Evolutionary conservation across 2,329 filamentous ascomycete species (phyloP).

Genomic region (Rachicladosporium sp.): DNA sequence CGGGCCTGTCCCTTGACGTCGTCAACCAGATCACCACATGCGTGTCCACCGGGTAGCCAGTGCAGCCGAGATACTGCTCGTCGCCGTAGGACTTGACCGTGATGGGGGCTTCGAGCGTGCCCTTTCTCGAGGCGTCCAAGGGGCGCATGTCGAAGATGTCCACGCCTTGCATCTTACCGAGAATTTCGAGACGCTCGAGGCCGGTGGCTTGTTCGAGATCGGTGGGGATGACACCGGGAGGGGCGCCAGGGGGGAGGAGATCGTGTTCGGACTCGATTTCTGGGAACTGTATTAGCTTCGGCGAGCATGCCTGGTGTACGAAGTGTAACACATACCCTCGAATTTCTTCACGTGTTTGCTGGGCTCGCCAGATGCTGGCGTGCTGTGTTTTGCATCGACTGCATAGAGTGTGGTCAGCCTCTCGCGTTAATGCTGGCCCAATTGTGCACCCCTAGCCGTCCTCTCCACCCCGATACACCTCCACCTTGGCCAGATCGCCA

Average conservation of each 20-base stretch:
- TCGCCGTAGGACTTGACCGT: conserved; percentile 81
- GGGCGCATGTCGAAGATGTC: conserved; percentile 98
- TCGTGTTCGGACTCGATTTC: conserved; percentile 76
- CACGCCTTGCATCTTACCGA: conserved; percentile 98
- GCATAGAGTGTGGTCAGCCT: conserved; percentile 2
- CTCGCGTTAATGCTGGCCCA: conserved; percentile 4
- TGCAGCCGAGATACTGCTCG: conserved; percentile 96
- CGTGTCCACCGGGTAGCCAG: conserved; percentile 82
- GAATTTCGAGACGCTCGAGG: conserved; percentile 94
- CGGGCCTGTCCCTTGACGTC: conserved; percentile 73
- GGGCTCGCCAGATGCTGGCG: conserved; percentile 26
- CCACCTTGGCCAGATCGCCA: no score
- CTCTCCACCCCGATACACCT: no score
- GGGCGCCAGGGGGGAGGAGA: conserved; percentile 71
- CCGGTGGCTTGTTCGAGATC: conserved; percentile 93
- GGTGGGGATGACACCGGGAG: conserved; percentile 73
- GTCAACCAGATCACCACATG: conserved; percentile 86
- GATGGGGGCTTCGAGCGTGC: conserved; percentile 87
- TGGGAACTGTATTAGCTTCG: conserved; percentile 27
- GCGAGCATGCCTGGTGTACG: neutral
- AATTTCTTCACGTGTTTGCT: conserved; percentile 32
- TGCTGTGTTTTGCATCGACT: conserved; percentile 4
- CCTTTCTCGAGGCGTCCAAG: conserved; percentile 77
- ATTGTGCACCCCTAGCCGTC: no score
- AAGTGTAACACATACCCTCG: conserved; percentile 25